Percentiles rank a stretch among this genome's conserved stretches.
Evolutionary conservation across 805 yeast species (phyloP).

Genomic region (Phaffomyces opuntiae): DNA sequence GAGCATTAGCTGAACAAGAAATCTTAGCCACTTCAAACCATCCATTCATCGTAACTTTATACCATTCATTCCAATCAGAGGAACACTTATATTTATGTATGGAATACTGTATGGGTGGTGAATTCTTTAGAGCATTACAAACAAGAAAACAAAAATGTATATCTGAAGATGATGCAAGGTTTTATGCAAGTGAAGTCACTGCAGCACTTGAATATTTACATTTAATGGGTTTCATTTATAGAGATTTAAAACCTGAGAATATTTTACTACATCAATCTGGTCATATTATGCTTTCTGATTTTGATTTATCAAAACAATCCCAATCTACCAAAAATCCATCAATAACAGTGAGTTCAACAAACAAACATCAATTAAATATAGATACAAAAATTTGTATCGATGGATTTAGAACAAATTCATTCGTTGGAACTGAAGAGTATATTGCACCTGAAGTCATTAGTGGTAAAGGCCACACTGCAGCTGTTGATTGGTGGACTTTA

Average conservation of each 20-base stretch:
- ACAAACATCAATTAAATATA: slow-evolving; percentile 50
- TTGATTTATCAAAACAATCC: slow-evolving; percentile 88
- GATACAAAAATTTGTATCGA: slow-evolving; percentile 95
- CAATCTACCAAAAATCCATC: slow-evolving; percentile 72
- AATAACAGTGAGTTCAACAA: slow-evolving; percentile 29
- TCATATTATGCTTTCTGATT: slow-evolving; percentile 95
- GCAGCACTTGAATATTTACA: slow-evolving; percentile 96
- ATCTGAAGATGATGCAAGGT: slow-evolving; percentile 80
- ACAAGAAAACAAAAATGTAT: slow-evolving; percentile 83
- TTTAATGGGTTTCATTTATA: slow-evolving; percentile 92
- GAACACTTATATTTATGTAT: slow-evolving; percentile 88
- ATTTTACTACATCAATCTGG: slow-evolving; percentile 93
- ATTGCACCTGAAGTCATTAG: slow-evolving; percentile 97
- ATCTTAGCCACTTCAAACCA: slow-evolving; percentile 92
- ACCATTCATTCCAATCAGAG: slow-evolving; percentile 94
- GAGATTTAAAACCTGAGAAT: slow-evolving; percentile 96
- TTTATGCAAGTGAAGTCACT: slow-evolving; percentile 94
- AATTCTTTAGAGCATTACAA: slow-evolving; percentile 92
- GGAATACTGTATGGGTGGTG: slow-evolving; percentile 99
- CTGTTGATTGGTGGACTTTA: slow-evolving; percentile 99
- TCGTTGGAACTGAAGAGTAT: slow-evolving; percentile 98
- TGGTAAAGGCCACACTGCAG: slow-evolving; percentile 96
- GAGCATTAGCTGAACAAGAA: slow-evolving; percentile 95
- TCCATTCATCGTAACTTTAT: slow-evolving; percentile 93
- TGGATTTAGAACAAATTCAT: slow-evolving; percentile 94